These are phyloP conservation scores for Anisodus tanguticus DNA, from an alignment of 257 asterid species.

Conservation along the genomic window DNA sequence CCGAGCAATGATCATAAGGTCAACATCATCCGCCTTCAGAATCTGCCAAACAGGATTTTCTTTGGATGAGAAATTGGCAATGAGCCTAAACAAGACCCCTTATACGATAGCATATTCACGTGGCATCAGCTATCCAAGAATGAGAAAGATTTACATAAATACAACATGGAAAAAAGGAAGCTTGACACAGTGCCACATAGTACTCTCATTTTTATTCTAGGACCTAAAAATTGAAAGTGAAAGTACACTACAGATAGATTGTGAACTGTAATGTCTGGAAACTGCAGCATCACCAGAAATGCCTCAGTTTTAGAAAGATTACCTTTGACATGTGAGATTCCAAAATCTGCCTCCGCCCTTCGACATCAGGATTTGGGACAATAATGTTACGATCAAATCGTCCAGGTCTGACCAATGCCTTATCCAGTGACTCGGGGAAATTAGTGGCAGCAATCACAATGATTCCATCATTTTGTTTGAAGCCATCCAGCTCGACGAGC, in stretches of 20 bases:
- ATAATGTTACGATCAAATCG: conserved; percentile 91
- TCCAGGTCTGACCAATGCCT: conserved; percentile 95
- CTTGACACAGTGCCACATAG: not conserved
- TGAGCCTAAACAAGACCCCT: conserved; percentile 14
- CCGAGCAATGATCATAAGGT: conserved; percentile 78
- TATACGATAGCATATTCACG: not conserved
- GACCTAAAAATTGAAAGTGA: not conserved
- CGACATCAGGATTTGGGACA: conserved; percentile 97
- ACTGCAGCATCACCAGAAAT: conserved; percentile 12
- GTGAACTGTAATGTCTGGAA: not conserved
- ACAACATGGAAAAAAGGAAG: not conserved
- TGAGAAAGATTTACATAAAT: not conserved
- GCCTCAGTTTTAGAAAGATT: conserved; percentile 25
- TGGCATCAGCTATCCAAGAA: not conserved
- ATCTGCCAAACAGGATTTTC: conserved; percentile 50
- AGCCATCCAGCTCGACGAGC: conserved; percentile 95
- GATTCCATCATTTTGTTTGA: conserved; percentile 92
- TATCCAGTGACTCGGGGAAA: conserved; percentile 89
- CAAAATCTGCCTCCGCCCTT: conserved; percentile 94
- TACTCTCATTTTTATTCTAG: conserved; percentile 7
- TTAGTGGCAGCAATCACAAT: conserved; percentile 96
- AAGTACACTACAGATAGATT: conserved; percentile 13
- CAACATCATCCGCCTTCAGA: conserved; percentile 89
- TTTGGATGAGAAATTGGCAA: conserved; percentile 9
- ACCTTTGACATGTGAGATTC: conserved; percentile 96